Conservation (phyloP, 148 eudicot species). For the Pouteria glomerata region DNA sequence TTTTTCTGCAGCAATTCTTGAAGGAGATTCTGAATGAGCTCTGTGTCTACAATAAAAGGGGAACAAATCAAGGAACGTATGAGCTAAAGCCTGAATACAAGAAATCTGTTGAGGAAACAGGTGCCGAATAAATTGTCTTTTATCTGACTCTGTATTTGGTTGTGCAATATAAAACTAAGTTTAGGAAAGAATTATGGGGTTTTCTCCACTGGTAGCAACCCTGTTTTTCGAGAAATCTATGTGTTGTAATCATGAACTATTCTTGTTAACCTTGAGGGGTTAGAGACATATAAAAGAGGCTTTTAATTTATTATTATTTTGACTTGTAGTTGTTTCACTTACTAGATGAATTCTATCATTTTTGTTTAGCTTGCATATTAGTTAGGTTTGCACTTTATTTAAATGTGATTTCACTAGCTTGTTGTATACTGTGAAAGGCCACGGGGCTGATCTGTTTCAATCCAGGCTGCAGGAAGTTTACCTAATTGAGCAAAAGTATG, state of each 20-base stretch:
- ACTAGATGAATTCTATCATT: background rate
- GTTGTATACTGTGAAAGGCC: background rate
- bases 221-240: background rate
- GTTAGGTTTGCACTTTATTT: background rate
- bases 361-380: background rate
- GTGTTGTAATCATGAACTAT: background rate
- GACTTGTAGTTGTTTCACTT: background rate
- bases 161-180: background rate
- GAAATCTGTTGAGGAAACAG: constrained; percentile 76
- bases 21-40: constrained; percentile 92
- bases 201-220: background rate
- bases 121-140: constrained; percentile 40
- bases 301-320: background rate
- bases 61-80: constrained; percentile 89
- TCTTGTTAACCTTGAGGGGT: background rate
- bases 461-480: background rate
- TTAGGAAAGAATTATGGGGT: background rate
- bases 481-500: background rate
- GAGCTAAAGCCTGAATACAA: constrained; percentile 97
- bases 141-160: constrained; percentile 11
- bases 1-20: constrained; percentile 74
- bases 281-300: background rate
- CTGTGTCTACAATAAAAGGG: constrained; percentile 95
- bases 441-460: background rate
- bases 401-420: background rate